Conservation (phyloP, 805 yeast genomes). For the Candida andamanensis region DNA sequence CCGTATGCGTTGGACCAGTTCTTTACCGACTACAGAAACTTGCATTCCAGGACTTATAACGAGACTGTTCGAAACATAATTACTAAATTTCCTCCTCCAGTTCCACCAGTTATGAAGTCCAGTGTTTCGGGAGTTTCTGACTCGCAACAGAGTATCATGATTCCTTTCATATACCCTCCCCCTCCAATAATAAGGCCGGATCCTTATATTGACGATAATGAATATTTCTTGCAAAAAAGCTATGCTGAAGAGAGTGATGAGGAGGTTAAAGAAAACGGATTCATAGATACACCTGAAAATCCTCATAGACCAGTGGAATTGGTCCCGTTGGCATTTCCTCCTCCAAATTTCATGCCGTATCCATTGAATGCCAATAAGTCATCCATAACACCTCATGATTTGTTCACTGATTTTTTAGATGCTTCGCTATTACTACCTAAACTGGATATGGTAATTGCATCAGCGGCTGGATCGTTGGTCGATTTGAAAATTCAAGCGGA, state of each 20-base stretch:
- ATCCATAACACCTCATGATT: constrained; percentile 30
- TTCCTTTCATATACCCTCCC: constrained; percentile 41
- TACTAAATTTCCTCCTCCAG: constrained; percentile 33
- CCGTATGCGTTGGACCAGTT: constrained; percentile 29
- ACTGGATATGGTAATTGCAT: constrained; percentile 41
- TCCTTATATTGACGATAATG: constrained; percentile 14
- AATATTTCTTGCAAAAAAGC: constrained; percentile 2
- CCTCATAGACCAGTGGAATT: constrained; percentile 13
- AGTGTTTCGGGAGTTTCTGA: background rate
- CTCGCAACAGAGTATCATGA: constrained; percentile 28
- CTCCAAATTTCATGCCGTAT: constrained; percentile 41
- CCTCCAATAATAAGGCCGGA: constrained; percentile 32
- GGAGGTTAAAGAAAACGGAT: background rate
- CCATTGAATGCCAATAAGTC: constrained; percentile 34
- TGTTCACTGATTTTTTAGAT: constrained; percentile 29
- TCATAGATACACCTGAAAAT: constrained; percentile 3
- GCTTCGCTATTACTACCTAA: constrained; percentile 35
- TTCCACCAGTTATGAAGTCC: constrained; percentile 23
- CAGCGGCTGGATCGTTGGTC: constrained; percentile 41
- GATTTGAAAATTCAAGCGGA: constrained; percentile 31
- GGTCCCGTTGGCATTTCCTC: constrained; percentile 44
- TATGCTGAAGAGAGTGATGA: background rate
- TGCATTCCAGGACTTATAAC: constrained; percentile 13
- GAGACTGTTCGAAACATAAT: constrained; percentile 5
- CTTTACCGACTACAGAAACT: constrained; percentile 26